Base-by-base conservation (phyloP, 352 stramenopile genomes). In the Phytopythium delawarense region DNA sequence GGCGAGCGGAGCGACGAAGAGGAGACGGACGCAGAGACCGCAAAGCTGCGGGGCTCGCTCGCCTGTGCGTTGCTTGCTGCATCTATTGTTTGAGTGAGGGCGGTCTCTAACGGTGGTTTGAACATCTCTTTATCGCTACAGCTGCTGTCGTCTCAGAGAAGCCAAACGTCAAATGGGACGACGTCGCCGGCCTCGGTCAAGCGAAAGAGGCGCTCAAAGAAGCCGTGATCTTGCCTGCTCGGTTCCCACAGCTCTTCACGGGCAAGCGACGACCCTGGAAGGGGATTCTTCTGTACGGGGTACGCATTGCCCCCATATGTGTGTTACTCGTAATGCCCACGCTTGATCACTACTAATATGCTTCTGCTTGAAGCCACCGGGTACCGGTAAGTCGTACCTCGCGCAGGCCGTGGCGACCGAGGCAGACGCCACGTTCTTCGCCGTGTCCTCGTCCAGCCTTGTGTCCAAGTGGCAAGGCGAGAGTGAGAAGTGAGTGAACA, bases 401-500 rank as follows among this genome's bases (percentile, higher is more conserved):
- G 96, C 96, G 4, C 98, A 99, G 61, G 98, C 97, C 2, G 97
- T 99, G 1, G 98, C 98, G n/a, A 99, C 97, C 0, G 97, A 99
- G 77, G 94, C 96, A 12, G 96, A 99, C 64, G 96, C 93, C 37
- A 98, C 93, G 1, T 99, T 99, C 69, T 99, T 99, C 70, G 89
- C 95, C 11, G 96, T 99, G 1, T 98, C 92, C 28, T 99, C 96
- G n/a, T 96, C 96, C 7, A 98, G 98, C 70, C 81, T 99, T 16
- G 96, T 99, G 52, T 97, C 89, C 53, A 99, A 99, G 79, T 99
- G 96, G 90, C 82, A 98, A 69, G 98, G 98, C 35, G 97, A 99
- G 74, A 97, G 92, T 56, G 85, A 93, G 84, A 91, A 94, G 83
- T 94, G 72, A 46, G 11, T 28, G 34, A 13, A 30, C 15, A 56